Conservation (phyloP, 106 monocot species). For the Hemerocallis citrina region DNA sequence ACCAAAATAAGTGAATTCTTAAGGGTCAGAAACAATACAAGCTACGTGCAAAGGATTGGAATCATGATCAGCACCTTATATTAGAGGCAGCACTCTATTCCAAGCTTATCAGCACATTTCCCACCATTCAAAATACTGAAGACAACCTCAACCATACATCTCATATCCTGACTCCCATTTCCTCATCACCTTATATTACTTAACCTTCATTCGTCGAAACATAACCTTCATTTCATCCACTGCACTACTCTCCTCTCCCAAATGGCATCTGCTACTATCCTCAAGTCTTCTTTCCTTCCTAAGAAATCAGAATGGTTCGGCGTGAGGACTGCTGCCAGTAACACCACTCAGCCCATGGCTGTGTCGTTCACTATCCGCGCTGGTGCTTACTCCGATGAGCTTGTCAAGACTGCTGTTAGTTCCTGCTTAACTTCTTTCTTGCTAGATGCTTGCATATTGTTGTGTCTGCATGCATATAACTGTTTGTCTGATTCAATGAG, state of each 20-base stretch:
- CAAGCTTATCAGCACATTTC: constrained; percentile 17
- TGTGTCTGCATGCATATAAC: no score
- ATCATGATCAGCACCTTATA: neutral
- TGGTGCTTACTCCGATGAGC: constrained; percentile 70
- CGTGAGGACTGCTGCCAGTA: constrained; percentile 7
- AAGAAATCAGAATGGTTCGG: constrained; percentile 61
- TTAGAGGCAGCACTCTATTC: constrained; percentile 9
- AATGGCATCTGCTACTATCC: constrained; percentile 87
- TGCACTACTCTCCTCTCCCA: neutral
- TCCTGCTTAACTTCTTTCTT: no score
- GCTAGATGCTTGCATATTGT: no score
- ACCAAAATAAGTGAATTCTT: neutral
- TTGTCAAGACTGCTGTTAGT: constrained; percentile 83
- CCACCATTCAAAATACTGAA: constrained; percentile 49
- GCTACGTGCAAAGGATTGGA: neutral
- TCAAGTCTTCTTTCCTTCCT: constrained; percentile 92
- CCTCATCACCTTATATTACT: constrained; percentile 17
- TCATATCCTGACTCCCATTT: constrained; percentile 40
- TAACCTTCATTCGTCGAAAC: neutral
- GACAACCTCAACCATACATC: constrained; percentile 54
- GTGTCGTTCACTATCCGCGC: constrained; percentile 57
- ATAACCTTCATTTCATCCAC: neutral
- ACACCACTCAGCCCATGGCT: constrained; percentile 22
- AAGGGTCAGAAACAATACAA: neutral
- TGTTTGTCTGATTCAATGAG: no score